Percentiles rank a stretch among this genome's conserved stretches.
Evolutionary conservation across 495 filamentous ascomycete genomes (phyloP).

Genomic region (Cudoniella acicularis): DNA sequence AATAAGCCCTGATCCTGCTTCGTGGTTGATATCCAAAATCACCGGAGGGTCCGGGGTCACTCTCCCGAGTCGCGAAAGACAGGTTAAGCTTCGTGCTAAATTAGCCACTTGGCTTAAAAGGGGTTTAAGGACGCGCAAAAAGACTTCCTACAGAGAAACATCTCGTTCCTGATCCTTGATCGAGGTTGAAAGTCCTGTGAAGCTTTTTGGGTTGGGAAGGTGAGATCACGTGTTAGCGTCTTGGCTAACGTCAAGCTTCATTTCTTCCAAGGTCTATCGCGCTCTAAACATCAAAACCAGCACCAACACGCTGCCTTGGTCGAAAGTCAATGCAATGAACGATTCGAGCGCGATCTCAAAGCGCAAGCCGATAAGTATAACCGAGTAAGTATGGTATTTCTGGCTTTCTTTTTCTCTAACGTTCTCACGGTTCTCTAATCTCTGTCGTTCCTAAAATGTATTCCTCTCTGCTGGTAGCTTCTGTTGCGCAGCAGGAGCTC

Average conservation of each 20-base stretch:
- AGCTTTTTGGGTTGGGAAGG: constrained; percentile 31
- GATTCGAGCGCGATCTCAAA: neutral
- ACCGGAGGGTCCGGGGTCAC: too few relatives aligned
- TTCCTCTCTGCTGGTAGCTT: neutral
- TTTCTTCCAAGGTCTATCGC: neutral
- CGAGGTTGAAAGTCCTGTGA: neutral
- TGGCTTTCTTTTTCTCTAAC: neutral
- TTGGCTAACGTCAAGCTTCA: constrained; percentile 9
- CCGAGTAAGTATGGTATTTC: neutral
- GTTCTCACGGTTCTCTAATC: neutral
- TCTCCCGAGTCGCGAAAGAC: too few relatives aligned
- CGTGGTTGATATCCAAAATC: too few relatives aligned
- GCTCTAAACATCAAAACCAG: neutral
- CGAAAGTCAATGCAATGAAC: neutral
- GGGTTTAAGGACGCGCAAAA: too few relatives aligned
- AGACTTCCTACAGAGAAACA: too few relatives aligned
- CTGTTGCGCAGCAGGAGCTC: neutral
- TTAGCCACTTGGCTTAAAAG: too few relatives aligned
- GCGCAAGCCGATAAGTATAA: neutral
- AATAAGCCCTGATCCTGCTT: too few relatives aligned
- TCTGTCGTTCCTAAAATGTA: neutral
- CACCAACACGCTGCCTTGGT: neutral
- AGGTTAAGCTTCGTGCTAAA: too few relatives aligned
- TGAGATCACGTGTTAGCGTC: too few relatives aligned
- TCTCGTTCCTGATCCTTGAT: too few relatives aligned